Base-by-base conservation (phyloP, 495 filamentous ascomycete genomes). In the Hypoxylon intermedium region DNA sequence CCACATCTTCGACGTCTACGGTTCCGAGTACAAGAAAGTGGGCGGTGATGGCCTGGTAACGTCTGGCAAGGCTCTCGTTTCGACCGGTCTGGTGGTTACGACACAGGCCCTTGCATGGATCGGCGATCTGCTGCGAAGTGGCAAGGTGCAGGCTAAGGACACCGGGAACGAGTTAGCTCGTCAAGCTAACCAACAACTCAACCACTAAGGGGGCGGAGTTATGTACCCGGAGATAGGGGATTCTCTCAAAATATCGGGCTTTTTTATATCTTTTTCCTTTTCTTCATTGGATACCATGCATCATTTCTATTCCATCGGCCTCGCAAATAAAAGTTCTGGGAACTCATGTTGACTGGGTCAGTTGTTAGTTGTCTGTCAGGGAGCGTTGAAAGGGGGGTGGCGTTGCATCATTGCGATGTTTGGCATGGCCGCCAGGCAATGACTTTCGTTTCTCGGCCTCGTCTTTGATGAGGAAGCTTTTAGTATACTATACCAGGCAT, bases 21-120 rank as follows among this genome's bases (percentile, higher is more conserved):
- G 81, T 37, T 77, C 84, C 45, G 88, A 96, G 74, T 88, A 87
- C 72, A 88, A 87, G 76, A 93, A 90, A 75, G 86, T 85, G 33
- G 85, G 84, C 9, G 87, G 86, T 2, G 82, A 89, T 37, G 87
- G 89, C 33, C 50, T 89, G 36, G 74, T 89, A 20, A 84, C 86
- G 9, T 83, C 79, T 33, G 83, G 85, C 60, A 93, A 91, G 81
- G 92, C 93, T 2, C 71, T 87, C 11, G 74, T 96, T 60, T 86
- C 85, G 40, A 91, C 90, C 12, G 81, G 87, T 9, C 73, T 97
- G 49, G 79, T 90, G 28, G 77, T 97, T 49, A 85, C 84, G 20
- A 79, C 79, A 47, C 90, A 93, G 72, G 81, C 83, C 16, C 74
- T 90, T 56, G 73, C 73, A 20, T 86, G 79, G 77, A 36, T 90